A percentile compares a stretch with the other conserved stretches of the same genome.
Conservation (phyloP, 2,329 filamentous ascomycete species). For the Colletotrichum sp. region DNA sequence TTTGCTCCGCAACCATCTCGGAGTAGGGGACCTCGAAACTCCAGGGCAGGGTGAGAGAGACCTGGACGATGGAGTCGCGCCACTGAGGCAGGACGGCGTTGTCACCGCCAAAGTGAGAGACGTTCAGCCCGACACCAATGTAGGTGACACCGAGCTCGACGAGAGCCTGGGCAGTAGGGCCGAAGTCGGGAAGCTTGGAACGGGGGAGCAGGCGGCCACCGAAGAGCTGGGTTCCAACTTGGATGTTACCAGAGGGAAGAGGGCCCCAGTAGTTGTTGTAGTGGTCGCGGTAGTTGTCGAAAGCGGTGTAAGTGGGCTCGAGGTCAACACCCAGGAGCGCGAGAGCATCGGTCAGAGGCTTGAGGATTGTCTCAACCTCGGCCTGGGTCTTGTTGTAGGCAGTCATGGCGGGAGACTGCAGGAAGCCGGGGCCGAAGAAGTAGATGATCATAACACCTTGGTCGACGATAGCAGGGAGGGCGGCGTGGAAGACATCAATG, state of each 20-base stretch:
- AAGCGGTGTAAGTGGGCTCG: constrained; percentile 33
- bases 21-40: constrained; percentile 8
- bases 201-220: constrained; percentile 37
- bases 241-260: constrained; percentile 30
- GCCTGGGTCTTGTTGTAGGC: constrained; percentile 46
- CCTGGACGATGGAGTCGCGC: constrained; percentile 38
- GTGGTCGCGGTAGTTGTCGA: constrained; percentile 28
- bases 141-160: constrained; percentile 16
- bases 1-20: constrained; percentile 18
- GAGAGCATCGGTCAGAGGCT: constrained; percentile 41
- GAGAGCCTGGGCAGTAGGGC: constrained; percentile 2
- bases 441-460: constrained; percentile 19
- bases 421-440: constrained; percentile 38
- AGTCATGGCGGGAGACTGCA: constrained; percentile 36
- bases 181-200: constrained; percentile 19
- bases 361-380: constrained; percentile 43
- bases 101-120: constrained; percentile 13
- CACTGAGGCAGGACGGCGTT: constrained; percentile 48
- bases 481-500: constrained; percentile 25
- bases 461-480: constrained; percentile 16
- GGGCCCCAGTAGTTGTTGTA: constrained; percentile 24
- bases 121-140: constrained; percentile 16
- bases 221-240: constrained; percentile 32
- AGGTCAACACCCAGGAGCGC: constrained; percentile 27
- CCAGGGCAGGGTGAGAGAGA: constrained; percentile 27